phyloP scores from a whole-genome alignment of 1,139 yeast species.

The Suhomyces wounanorum region DNA sequence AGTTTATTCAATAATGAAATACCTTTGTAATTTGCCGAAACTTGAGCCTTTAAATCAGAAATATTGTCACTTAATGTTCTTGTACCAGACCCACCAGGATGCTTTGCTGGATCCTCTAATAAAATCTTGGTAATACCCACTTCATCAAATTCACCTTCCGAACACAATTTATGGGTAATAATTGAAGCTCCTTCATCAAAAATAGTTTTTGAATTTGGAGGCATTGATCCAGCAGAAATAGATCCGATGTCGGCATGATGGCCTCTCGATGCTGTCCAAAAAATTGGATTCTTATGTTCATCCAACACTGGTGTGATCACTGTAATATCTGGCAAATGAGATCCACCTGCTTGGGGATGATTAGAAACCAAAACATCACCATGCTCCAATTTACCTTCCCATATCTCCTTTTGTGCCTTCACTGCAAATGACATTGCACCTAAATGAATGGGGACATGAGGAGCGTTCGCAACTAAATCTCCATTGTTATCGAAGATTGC shows the following conservation, averaged over 20 bases:
- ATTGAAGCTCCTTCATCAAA: conserved; percentile 50
- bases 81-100: conserved; percentile 50
- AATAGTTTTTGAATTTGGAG: conserved; percentile 47
- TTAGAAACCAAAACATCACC: conserved; percentile 80
- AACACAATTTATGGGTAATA: conserved; percentile 40
- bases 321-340: conserved; percentile 83
- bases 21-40: conserved; percentile 46
- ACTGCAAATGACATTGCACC: conserved; percentile 91
- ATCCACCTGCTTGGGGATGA: conserved; percentile 81
- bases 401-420: conserved; percentile 60
- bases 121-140: conserved; percentile 40
- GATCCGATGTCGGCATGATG: conserved; percentile 53
- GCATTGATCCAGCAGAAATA: conserved; percentile 50
- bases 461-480: conserved; percentile 81
- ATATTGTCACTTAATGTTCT: conserved; percentile 44
- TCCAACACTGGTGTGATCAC: conserved; percentile 65
- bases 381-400: conserved; percentile 60
- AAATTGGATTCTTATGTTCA: conserved; percentile 33
- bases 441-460: conserved; percentile 84
- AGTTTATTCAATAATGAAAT: conserved; percentile 35
- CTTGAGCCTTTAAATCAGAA: conserved; percentile 48
- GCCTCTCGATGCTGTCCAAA: conserved; percentile 51
- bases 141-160: conserved; percentile 42
- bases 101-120: conserved; percentile 45
- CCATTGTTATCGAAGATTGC: conserved; percentile 78